Conservation (phyloP, 208 protist genomes). For the Leishmania turanica region DNA sequence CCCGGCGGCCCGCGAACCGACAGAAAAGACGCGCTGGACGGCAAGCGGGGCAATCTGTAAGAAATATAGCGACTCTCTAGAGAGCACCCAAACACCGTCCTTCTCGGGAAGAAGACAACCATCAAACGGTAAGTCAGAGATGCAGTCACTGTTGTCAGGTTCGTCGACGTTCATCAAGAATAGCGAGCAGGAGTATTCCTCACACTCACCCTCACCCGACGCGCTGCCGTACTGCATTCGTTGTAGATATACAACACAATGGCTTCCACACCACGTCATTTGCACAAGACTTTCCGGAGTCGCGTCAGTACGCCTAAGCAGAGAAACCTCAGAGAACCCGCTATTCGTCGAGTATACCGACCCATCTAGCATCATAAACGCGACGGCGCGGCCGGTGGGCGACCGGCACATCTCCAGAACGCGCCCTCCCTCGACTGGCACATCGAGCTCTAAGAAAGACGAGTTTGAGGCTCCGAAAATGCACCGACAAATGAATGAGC, state of each 20-base stretch:
- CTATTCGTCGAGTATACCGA: slow-evolving; percentile 58
- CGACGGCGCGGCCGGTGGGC: slow-evolving; percentile 41
- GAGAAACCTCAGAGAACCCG: slow-evolving; percentile 61
- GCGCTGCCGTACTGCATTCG: slow-evolving; percentile 29
- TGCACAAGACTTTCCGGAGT: slow-evolving; percentile 32
- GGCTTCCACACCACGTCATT: slow-evolving; percentile 62
- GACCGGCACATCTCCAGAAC: slow-evolving; percentile 63
- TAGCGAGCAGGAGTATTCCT: slow-evolving; percentile 43
- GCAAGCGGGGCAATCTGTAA: slow-evolving; percentile 57
- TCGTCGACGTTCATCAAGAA: slow-evolving; percentile 56
- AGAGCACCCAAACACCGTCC: slow-evolving; percentile 68
- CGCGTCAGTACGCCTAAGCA: slow-evolving; percentile 25
- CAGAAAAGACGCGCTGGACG: slow-evolving; percentile 70
- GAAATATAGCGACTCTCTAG: slow-evolving; percentile 58
- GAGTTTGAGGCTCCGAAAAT: slow-evolving; percentile 15
- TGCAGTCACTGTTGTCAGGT: slow-evolving; percentile 44
- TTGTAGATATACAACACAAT: slow-evolving; percentile 39
- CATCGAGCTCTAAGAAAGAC: slow-evolving; percentile 45
- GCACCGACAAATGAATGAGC: slow-evolving; percentile 37
- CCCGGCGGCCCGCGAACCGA: slow-evolving; percentile 56
- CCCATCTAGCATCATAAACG: slow-evolving; percentile 65
- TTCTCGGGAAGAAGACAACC: slow-evolving; percentile 47
- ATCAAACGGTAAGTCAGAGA: slow-evolving; percentile 65
- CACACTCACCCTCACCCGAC: neutral
- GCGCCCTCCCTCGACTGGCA: slow-evolving; percentile 55